Conservation (phyloP, 768 basidiomycete species). For the Suillus fuscotomentosus region DNA sequence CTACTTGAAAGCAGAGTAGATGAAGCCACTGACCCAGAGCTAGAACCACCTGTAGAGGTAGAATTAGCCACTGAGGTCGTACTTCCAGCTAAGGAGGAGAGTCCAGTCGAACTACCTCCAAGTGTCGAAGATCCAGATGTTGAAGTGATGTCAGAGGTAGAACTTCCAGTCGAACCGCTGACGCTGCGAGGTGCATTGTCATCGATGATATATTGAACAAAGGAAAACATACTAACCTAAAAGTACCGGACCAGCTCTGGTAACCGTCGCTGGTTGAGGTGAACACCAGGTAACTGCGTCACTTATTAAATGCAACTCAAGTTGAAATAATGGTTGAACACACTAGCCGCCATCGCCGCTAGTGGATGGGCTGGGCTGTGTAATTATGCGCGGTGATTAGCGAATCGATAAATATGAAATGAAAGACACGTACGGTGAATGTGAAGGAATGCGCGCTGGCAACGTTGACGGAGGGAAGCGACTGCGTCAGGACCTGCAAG, state of each 20-base stretch:
- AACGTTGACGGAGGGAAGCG: constrained; percentile 55
- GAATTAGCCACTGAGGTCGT: constrained; percentile 16
- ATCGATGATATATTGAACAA: neutral
- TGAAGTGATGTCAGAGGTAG: neutral
- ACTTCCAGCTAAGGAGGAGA: neutral
- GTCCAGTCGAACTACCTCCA: neutral
- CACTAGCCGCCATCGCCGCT: constrained; percentile 61
- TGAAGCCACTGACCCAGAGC: neutral
- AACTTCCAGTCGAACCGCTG: constrained; percentile 46
- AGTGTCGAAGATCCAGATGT: constrained; percentile 10
- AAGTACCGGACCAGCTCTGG: constrained; percentile 49
- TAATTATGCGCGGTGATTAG: neutral
- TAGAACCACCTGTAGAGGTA: constrained; percentile 1
- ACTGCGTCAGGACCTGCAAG: constrained; percentile 54
- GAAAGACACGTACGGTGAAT: constrained; percentile 48
- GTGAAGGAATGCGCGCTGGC: constrained; percentile 42
- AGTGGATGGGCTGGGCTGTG: constrained; percentile 52
- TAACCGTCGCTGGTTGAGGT: constrained; percentile 38
- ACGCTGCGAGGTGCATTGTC: constrained; percentile 38
- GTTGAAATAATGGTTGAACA: constrained; percentile 20
- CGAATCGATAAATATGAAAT: neutral
- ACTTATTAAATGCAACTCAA: constrained; percentile 5
- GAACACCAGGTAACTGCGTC: constrained; percentile 62
- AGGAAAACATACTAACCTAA: constrained; percentile 41
- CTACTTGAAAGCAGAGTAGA: constrained; percentile 4